These are phyloP conservation scores for Zalaria sp. DNA, from an alignment of 2,329 filamentous ascomycete genomes.

Conservation along the genomic window DNA sequence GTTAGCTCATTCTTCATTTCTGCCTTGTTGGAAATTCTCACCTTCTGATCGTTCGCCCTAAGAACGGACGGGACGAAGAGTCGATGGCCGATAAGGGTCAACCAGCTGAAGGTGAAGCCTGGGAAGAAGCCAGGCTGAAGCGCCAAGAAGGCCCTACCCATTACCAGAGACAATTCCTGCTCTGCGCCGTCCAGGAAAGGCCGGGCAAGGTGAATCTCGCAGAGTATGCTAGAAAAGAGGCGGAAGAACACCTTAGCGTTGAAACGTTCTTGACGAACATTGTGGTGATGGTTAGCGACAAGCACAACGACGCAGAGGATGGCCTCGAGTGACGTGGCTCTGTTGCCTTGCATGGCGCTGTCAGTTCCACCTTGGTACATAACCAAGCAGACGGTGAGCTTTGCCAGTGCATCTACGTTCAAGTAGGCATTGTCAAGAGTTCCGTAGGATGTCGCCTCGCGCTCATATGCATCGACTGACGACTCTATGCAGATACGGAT, in stretches of 20 bases:
- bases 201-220: slow-evolving; percentile 41
- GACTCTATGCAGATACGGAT: slow-evolving; percentile 68
- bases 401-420: slow-evolving; percentile 68
- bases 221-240: slow-evolving; percentile 70
- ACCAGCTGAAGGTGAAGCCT: slow-evolving; percentile 75
- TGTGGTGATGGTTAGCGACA: slow-evolving; percentile 73
- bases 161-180: slow-evolving; percentile 54
- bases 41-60: slow-evolving; percentile 45
- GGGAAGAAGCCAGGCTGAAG: slow-evolving; percentile 67
- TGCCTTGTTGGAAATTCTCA: slow-evolving; percentile 9
- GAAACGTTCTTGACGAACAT: slow-evolving; percentile 66
- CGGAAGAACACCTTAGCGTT: slow-evolving; percentile 86
- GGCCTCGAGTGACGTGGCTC: slow-evolving; percentile 60
- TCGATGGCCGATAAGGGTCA: slow-evolving; percentile 69
- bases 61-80: slow-evolving; percentile 71
- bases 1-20: slow-evolving; percentile 1
- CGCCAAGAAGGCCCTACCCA: slow-evolving; percentile 57
- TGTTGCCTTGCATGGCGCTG: slow-evolving; percentile 45
- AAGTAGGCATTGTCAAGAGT: slow-evolving; percentile 46
- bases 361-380: slow-evolving; percentile 52
- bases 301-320: slow-evolving; percentile 66
- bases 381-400: slow-evolving; percentile 63
- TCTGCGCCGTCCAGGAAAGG: slow-evolving; percentile 7
- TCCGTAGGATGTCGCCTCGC: slow-evolving; percentile 45
- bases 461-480: slow-evolving; percentile 66